A percentile compares a stretch with the other conserved stretches of the same genome.
Evolutionary conservation across 441 rosid genomes (phyloP).

Genomic region (Breynia disticha): DNA sequence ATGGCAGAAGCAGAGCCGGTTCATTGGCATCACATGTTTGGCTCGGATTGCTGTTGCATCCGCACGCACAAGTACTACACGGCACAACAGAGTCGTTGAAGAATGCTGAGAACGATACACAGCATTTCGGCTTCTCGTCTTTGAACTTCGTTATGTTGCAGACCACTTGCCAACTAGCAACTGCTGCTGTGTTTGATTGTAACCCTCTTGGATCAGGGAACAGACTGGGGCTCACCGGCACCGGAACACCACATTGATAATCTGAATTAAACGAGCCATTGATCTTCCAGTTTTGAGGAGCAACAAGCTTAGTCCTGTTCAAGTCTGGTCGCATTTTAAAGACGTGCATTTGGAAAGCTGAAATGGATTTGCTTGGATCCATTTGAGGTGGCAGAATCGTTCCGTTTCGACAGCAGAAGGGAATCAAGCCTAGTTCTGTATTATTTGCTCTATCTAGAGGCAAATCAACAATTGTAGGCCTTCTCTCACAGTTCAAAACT

Average conservation of each 20-base stretch:
- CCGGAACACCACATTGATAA: conserved; percentile 65
- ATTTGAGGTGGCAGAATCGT: conserved; percentile 58
- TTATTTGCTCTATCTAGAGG: conserved; percentile 73
- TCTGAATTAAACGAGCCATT: conserved; percentile 61
- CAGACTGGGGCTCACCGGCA: conserved; percentile 60
- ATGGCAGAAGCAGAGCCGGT: conserved; percentile 57
- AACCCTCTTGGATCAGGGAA: conserved; percentile 56
- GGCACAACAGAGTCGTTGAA: conserved; percentile 75
- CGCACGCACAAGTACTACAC: conserved; percentile 77
- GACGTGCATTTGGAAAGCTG: conserved; percentile 67
- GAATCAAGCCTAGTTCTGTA: conserved; percentile 47
- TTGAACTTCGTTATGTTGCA: conserved; percentile 65
- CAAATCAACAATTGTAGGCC: conserved; percentile 67
- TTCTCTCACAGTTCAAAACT: conserved; percentile 57
- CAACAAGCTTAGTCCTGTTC: conserved; percentile 47
- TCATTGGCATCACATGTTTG: conserved; percentile 51
- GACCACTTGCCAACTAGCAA: conserved; percentile 84
- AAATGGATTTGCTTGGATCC: conserved; percentile 59
- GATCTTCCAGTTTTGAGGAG: conserved; percentile 77
- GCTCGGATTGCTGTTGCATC: conserved; percentile 33
- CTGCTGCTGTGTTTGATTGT: conserved; percentile 37
- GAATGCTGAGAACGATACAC: conserved; percentile 87
- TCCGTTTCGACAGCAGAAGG: conserved; percentile 80
- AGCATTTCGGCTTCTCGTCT: conserved; percentile 47
- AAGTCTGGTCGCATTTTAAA: conserved; percentile 83